Evolutionary conservation across 2,329 filamentous ascomycete genomes (phyloP).

Genomic region (Trichophyton mentagrophytes): DNA sequence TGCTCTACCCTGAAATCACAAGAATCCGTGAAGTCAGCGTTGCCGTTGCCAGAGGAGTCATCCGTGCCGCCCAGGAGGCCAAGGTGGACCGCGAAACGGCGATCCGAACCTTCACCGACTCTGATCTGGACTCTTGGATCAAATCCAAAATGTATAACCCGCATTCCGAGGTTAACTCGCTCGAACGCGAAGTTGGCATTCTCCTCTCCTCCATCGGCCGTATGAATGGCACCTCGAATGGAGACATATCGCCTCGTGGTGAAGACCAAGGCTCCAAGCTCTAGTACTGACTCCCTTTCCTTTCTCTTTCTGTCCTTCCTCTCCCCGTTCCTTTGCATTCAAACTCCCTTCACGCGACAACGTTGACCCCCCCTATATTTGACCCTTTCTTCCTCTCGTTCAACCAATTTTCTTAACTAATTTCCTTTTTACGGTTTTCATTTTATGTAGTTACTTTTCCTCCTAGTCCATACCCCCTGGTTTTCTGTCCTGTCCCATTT

Average conservation of each 20-base stretch:
- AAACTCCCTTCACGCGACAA: not conserved
- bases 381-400: not conserved
- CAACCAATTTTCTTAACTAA: not conserved
- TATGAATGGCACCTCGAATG: constrained; percentile 8
- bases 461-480: constrained; percentile 2
- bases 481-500: not conserved
- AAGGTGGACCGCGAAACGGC: constrained; percentile 47
- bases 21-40: constrained; percentile 85
- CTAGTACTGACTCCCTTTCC: constrained; percentile 5
- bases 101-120: constrained; percentile 33
- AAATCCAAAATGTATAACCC: constrained; percentile 39
- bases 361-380: not conserved
- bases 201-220: constrained; percentile 25
- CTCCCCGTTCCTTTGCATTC: not conserved
- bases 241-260: constrained; percentile 3
- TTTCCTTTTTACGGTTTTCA: not conserved
- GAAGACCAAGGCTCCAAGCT: constrained; percentile 6
- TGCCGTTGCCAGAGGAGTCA: constrained; percentile 77
- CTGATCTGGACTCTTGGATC: constrained; percentile 36
- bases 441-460: constrained; percentile 5
- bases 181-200: constrained; percentile 36
- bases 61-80: constrained; percentile 76
- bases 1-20: constrained; percentile 83
- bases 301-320: not conserved
- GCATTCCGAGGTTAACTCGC: constrained; percentile 33